Base-by-base conservation (phyloP, 805 yeast species). In the Cyberlindnera saturnus region DNA sequence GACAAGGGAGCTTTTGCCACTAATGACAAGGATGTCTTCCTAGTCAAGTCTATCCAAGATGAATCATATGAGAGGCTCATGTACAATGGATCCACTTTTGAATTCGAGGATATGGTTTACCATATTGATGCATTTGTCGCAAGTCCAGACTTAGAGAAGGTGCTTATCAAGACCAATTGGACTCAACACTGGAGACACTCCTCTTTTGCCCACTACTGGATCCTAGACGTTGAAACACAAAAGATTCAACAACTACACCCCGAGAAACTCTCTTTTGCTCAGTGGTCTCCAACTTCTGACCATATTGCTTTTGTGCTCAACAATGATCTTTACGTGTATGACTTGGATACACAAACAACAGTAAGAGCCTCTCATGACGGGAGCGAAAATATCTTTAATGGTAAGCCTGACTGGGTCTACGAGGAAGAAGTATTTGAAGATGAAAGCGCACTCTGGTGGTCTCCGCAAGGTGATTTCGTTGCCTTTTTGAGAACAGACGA, bases 331-430 rank as follows among this genome's bases (percentile, higher is more conserved):
- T 88, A 69, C 57, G 53, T 85, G 8, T 74, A 73, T 43, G 70
- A 76, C 31, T 45, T 66, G 2, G 37, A 41, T 5, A 35, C 59
- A 48, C 44, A 50, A 31, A 16, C 59, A 16, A 50, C 65, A 0
- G 53, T 66, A 0, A 64, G 55, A 5, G 81, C 79, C 49, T 85
- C 96, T 0, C 46, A 47, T 34, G 93, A 85, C 55, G 96, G 96
- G 14, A 79, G 81, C 30, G 72, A 69, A 1, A 72, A 77, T 49
- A 69, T 86, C 7, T 87, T 88, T 64, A 84, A 89, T 58, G 96
- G 96, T 3, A 81, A 82, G 47, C 95, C 96, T 0, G 96, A 88
- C 58, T 88, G 96, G 96, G 95, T 87, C 7, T 88, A 88, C 53
- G 96, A 89, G 57, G 96, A 88, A 52, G 96, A 88, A 62, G 93